Evolutionary conservation across 805 yeast genomes (phyloP).

Genomic region (Metschnikowia continentalis): DNA sequence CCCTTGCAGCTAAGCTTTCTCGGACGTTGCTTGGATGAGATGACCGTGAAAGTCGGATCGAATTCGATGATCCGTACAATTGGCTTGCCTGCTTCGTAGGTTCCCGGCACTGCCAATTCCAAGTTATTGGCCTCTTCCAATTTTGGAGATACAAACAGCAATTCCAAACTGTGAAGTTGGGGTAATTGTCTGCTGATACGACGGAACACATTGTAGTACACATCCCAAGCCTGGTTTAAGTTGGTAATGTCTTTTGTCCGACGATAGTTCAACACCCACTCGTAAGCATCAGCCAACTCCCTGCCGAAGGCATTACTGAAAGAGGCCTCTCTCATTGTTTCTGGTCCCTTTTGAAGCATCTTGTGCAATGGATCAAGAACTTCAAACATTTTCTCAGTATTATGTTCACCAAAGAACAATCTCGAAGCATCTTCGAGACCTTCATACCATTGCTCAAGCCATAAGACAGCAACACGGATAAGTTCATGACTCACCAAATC

Average conservation of each 20-base stretch:
- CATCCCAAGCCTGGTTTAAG: conserved; percentile 96
- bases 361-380: conserved; percentile 86
- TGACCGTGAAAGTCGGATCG: conserved; percentile 80
- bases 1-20: conserved; percentile 77
- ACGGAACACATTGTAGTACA: conserved; percentile 89
- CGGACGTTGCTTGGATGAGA: conserved; percentile 94
- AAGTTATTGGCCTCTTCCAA: conserved; percentile 72
- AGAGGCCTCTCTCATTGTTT: conserved; percentile 87
- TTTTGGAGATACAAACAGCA: conserved; percentile 92
- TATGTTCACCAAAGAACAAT: conserved; percentile 88
- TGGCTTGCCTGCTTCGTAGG: conserved; percentile 81
- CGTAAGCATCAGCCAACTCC: conserved; percentile 87
- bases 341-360: conserved; percentile 81
- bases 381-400: conserved; percentile 90
- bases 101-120: conserved; percentile 90
- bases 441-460: conserved; percentile 99
- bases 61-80: conserved; percentile 67
- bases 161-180: conserved; percentile 76
- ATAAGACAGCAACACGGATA: conserved; percentile 88
- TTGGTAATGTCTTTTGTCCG: conserved; percentile 83
- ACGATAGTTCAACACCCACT: conserved; percentile 85
- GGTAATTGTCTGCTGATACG: conserved; percentile 86
- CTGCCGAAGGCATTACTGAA: conserved; percentile 92
- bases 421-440: conserved; percentile 96
- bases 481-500: conserved; percentile 91